Evolutionary conservation across 2,329 filamentous ascomycete species (phyloP).

Genomic region (Catunica adiposa): DNA sequence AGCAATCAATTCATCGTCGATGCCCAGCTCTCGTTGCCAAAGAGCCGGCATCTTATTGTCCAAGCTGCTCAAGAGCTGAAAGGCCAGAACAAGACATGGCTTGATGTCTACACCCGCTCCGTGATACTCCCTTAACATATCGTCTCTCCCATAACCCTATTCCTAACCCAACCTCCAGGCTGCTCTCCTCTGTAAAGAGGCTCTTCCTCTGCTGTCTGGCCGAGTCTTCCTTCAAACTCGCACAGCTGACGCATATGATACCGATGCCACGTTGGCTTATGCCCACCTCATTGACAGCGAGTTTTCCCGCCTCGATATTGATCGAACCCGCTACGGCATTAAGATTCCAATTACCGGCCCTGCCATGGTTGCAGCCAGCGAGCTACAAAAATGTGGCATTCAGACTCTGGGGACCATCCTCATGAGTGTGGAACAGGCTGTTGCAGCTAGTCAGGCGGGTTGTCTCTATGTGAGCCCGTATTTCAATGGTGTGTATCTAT

Average conservation of each 20-base stretch:
- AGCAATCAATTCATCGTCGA: constrained; percentile 35
- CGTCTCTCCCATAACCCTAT: background rate
- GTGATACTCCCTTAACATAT: constrained; percentile 13
- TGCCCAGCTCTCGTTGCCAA: constrained; percentile 27
- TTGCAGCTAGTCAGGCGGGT: constrained; percentile 31
- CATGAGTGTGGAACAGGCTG: constrained; percentile 31
- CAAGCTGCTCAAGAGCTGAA: constrained; percentile 28
- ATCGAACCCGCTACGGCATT: constrained; percentile 31
- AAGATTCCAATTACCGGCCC: constrained; percentile 34
- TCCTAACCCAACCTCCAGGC: constrained; percentile 17
- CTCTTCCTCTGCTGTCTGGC: constrained; percentile 29
- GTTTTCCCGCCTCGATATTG: constrained; percentile 28
- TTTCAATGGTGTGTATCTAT: constrained; percentile 25
- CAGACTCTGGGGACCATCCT: constrained; percentile 31
- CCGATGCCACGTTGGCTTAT: constrained; percentile 28
- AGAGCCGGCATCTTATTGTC: constrained; percentile 27
- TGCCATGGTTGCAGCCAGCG: constrained; percentile 28
- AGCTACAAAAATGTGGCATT: constrained; percentile 28
- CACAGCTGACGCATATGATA: constrained; percentile 30
- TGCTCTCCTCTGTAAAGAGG: constrained; percentile 31
- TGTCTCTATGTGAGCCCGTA: constrained; percentile 34
- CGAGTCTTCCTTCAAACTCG: constrained; percentile 33
- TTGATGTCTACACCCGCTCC: constrained; percentile 32
- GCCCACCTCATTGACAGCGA: constrained; percentile 30
- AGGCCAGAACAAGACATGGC: constrained; percentile 25